Evolutionary conservation across 164 flowering plant species (phyloP).

Genomic region (Tetrastigma voinierianum): DNA sequence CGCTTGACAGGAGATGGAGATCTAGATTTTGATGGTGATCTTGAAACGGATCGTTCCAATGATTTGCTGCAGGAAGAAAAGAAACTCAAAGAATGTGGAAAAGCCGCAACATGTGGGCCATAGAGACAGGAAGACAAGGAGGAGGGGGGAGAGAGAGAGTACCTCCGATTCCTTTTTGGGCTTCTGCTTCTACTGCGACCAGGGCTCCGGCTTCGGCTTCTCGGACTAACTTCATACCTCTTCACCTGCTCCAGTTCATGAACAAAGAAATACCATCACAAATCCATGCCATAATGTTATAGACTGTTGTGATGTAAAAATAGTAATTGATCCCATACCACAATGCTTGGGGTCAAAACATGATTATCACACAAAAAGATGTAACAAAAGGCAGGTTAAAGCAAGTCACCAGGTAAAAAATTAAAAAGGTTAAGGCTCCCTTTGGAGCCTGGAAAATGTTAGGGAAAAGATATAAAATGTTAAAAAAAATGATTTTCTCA

Average conservation of each 20-base stretch:
- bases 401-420: background rate
- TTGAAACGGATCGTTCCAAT: constrained; percentile 45
- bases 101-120: background rate
- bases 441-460: too few species aligned
- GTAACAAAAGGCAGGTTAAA: too few species aligned
- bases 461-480: too few species aligned
- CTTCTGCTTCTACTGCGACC: constrained; percentile 52
- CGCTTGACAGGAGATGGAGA: constrained; percentile 59
- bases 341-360: background rate
- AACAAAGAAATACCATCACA: background rate
- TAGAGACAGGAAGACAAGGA: background rate
- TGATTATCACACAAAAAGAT: background rate
- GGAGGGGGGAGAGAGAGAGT: background rate
- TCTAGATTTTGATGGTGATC: constrained; percentile 57
- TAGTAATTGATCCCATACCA: background rate
- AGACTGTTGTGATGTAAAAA: background rate
- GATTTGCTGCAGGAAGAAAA: constrained; percentile 53
- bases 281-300: background rate
- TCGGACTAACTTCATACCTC: constrained; percentile 54
- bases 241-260: constrained; percentile 47
- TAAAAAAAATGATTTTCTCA: too few species aligned
- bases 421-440: too few species aligned
- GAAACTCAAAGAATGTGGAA: background rate
- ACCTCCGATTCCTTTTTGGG: constrained; percentile 41
- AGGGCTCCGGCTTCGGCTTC: constrained; percentile 43